Percentiles rank a stretch among this genome's conserved stretches.
Evolutionary conservation across 305 asterid species (phyloP).

Genomic region (Fraxinus velutina): DNA sequence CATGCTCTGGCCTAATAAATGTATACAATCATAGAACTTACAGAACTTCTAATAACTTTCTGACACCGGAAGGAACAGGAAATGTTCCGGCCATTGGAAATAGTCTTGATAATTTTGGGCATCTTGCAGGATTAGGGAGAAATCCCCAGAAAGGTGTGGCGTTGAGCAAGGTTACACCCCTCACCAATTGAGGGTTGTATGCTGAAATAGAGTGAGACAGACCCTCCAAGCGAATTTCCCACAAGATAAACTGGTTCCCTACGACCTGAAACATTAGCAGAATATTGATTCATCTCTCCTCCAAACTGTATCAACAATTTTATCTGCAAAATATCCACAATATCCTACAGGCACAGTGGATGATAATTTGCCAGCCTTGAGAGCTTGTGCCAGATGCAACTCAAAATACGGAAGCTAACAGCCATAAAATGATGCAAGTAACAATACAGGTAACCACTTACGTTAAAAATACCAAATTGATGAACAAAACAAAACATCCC

Average conservation of each 20-base stretch:
- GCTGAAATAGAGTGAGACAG: constrained; percentile 74
- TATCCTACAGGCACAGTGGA: background rate
- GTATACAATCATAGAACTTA: constrained; percentile 37
- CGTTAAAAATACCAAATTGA: background rate
- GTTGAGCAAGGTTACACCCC: constrained; percentile 77
- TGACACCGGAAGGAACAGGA: constrained; percentile 69
- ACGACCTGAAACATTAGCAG: constrained; percentile 45
- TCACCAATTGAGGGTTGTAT: constrained; percentile 62
- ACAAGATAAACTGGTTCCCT: constrained; percentile 76
- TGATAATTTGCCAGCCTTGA: background rate
- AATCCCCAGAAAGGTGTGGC: constrained; percentile 95
- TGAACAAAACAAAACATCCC: background rate
- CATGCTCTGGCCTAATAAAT: background rate
- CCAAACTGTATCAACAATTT: background rate
- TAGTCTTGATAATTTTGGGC: constrained; percentile 62
- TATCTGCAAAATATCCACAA: background rate
- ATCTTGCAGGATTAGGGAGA: constrained; percentile 73
- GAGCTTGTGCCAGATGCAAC: background rate
- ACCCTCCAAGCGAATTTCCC: constrained; percentile 86
- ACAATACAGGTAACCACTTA: background rate
- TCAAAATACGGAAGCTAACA: background rate
- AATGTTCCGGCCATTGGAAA: constrained; percentile 88
- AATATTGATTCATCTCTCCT: constrained; percentile 3
- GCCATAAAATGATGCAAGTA: background rate
- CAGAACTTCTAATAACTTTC: constrained; percentile 55